Percentiles rank a stretch among this genome's conserved stretches.
These are phyloP conservation scores for Fraxinus excelsior DNA, from an alignment of 257 asterid species.

Conservation along the genomic window DNA sequence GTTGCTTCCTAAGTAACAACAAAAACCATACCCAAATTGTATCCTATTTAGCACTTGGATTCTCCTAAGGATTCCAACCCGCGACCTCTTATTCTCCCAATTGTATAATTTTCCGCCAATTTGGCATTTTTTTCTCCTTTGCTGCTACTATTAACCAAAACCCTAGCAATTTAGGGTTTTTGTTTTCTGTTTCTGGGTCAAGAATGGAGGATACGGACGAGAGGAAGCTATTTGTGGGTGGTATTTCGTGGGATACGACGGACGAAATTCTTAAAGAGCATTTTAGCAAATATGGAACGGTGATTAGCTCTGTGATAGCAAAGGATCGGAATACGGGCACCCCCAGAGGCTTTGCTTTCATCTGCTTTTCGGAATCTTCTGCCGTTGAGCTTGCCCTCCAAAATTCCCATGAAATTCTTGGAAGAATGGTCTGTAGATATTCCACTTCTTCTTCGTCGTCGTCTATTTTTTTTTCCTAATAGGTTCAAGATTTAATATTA, in stretches of 20 bases:
- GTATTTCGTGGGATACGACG: constrained; percentile 88
- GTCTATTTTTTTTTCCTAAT: not conserved
- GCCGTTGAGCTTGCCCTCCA: constrained; percentile 72
- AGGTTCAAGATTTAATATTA: not conserved
- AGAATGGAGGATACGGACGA: constrained; percentile 38
- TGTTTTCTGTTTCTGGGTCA: not conserved
- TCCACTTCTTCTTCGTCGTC: not conserved
- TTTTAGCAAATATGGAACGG: constrained; percentile 70
- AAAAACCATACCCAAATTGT: not conserved
- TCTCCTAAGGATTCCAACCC: not conserved
- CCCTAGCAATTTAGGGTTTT: constrained; percentile 5
- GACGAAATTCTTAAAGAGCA: constrained; percentile 61
- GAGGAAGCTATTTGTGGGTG: constrained; percentile 85
- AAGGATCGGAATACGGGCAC: constrained; percentile 60
- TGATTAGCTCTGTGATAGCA: constrained; percentile 55
- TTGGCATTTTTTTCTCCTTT: not conserved
- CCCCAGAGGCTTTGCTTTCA: constrained; percentile 89
- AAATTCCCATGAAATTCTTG: constrained; percentile 68
- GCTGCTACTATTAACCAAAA: not conserved
- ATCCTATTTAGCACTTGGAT: not conserved
- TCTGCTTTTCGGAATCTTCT: constrained; percentile 67
- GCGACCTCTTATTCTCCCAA: not conserved
- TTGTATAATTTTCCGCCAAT: not conserved
- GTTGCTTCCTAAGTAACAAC: not conserved
- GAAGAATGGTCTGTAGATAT: constrained; percentile 59